Base-by-base conservation (phyloP, 169 alveolate genomes). In the Plasmodium vivax region DNA sequence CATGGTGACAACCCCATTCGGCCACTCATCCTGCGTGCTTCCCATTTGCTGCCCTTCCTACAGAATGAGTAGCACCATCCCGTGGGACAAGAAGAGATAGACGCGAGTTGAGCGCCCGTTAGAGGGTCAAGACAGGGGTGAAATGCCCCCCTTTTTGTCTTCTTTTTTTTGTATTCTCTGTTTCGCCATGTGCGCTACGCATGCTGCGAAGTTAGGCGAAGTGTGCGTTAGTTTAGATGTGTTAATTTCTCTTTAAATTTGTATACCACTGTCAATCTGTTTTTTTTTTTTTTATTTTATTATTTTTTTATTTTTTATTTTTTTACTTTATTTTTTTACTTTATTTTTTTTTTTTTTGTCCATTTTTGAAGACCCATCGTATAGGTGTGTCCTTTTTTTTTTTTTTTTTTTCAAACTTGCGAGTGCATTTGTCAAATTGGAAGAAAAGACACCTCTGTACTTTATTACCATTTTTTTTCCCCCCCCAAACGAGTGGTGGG, bases 371-470 rank as follows among this genome's bases (percentile, higher is more conserved):
- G 16, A 68, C 77, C 77, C 32, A 68, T 68, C 38, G 77, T 68
- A 68, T 68, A 27, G 38, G 77, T 30, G 32, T 68, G 38, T 30
- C 77, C 77, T 62, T 68, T 68, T 68, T 68, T 68, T 68, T 68
- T 68, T 68, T 68, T 68, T 68, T 68, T 68, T 68, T 68, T 68
- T 68, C 38, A 23, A 68, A 68, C 77, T 9, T 68, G 77, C 77
- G 77, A 68, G 77, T 68, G 77, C 77, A 68, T 68, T 68, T 68
- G 77, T 27, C 41, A 68, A 27, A 68, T 68, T 68, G 43, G 77
- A 68, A 23, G 38, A 68, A 68, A 68, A 68, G 77, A 68, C 77
- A 68, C 38, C 77, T 27, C 77, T 68, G 32, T 68, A 68, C 38
- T 68, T 27, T 68, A 30, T 68, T 19, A 62, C 14, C 8, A 7